phyloP scores from a whole-genome alignment of 1,284 basidiomycete species.

The Moesziomyces globuligerus region DNA sequence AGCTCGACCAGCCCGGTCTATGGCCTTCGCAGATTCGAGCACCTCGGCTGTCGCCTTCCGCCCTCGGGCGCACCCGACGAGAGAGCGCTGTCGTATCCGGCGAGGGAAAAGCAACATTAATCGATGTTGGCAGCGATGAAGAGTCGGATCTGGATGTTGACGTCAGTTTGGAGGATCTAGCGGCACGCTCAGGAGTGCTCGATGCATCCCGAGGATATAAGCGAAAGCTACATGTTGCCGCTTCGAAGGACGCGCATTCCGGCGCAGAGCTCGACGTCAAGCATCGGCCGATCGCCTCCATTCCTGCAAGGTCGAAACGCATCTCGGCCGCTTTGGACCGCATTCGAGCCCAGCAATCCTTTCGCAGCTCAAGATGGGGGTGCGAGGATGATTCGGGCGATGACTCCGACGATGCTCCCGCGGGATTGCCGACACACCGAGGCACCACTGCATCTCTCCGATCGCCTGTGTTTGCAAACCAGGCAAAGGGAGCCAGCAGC shows the following conservation, averaged over 20 bases:
- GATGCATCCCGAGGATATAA: slow-evolving; percentile 38
- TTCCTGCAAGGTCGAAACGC: slow-evolving; percentile 31
- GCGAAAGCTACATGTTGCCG: slow-evolving; percentile 26
- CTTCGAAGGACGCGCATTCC: no score
- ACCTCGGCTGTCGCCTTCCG: slow-evolving; percentile 31
- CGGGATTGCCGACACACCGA: not conserved
- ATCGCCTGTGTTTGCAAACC: slow-evolving; percentile 4
- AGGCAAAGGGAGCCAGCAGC: not conserved
- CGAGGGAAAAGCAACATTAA: not conserved
- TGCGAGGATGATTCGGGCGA: slow-evolving; percentile 30
- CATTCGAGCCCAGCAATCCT: slow-evolving; percentile 21
- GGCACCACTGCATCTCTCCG: not conserved
- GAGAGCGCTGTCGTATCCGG: not conserved
- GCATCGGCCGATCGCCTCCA: slow-evolving; percentile 28
- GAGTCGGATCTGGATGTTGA: slow-evolving; percentile 51
- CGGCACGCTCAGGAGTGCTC: slow-evolving; percentile 42
- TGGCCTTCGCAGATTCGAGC: slow-evolving; percentile 37
- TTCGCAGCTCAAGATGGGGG: slow-evolving; percentile 17
- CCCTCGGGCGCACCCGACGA: slow-evolving; percentile 6
- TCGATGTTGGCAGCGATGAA: slow-evolving; percentile 19
- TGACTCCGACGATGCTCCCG: not conserved
- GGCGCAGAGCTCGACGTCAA: not conserved
- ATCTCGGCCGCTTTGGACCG: slow-evolving; percentile 29
- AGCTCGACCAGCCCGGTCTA: slow-evolving; percentile 33
- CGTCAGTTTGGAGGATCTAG: slow-evolving; percentile 35